Percentiles rank a stretch among this genome's conserved stretches.
phyloP scores from a whole-genome alignment of 768 basidiomycete genomes.

The Infundibulicybe gibba region DNA sequence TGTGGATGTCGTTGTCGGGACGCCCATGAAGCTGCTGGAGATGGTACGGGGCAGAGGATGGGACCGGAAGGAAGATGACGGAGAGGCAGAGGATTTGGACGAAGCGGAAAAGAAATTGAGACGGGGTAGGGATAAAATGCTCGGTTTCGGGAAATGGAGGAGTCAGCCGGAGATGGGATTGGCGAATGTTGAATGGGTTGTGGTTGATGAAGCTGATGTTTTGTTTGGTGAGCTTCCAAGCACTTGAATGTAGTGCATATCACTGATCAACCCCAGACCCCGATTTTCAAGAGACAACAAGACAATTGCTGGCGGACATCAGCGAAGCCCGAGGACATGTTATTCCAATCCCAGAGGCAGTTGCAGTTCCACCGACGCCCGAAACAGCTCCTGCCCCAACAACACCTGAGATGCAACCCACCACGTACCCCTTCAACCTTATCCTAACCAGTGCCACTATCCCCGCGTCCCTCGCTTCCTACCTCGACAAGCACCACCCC shows the following conservation, averaged over 20 bases:
- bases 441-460: conserved; percentile 86
- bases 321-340: conserved; percentile 53
- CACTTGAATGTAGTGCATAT: neutral
- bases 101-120: conserved; percentile 21
- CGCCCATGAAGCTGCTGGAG: conserved; percentile 61
- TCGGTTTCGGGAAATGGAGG: conserved; percentile 36
- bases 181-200: conserved; percentile 79
- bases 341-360: conserved; percentile 27
- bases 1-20: conserved; percentile 59
- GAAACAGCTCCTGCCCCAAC: conserved; percentile 14
- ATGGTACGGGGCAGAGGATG: conserved; percentile 52
- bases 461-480: conserved; percentile 66
- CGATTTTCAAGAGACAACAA: conserved; percentile 78
- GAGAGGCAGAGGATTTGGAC: conserved; percentile 15
- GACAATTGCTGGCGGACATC: conserved; percentile 67
- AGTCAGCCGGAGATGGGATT: conserved; percentile 57
- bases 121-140: conserved; percentile 31
- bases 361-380: conserved; percentile 6
- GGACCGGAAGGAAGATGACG: conserved; percentile 32
- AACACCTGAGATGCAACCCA: conserved; percentile 16
- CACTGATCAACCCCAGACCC: conserved; percentile 46
- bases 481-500: conserved; percentile 63
- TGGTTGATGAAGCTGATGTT: conserved; percentile 90
- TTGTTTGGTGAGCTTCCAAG: conserved; percentile 62
- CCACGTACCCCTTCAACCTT: conserved; percentile 74